phyloP scores from a whole-genome alignment of 768 basidiomycete species.

The Panaeolus papilionaceus region DNA sequence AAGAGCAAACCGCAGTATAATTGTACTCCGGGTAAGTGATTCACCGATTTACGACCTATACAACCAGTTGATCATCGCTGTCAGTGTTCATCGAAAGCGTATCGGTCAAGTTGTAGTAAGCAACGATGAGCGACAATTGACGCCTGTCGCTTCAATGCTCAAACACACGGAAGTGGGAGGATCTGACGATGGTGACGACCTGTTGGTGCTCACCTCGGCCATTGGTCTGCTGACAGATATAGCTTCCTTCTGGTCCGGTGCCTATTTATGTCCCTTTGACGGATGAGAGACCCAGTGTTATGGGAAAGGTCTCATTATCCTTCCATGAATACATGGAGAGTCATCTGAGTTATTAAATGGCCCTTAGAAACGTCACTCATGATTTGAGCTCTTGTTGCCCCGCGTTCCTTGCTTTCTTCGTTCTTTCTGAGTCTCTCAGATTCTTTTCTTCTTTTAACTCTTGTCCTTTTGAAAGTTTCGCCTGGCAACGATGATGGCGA shows the following conservation, averaged over 20 bases:
- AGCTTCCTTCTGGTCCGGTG: background rate
- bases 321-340: background rate
- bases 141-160: background rate
- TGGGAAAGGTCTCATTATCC: background rate
- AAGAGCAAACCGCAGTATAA: background rate
- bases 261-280: conserved; percentile 6
- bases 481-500: background rate
- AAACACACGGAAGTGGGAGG: background rate
- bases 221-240: background rate
- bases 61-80: conserved; percentile 1
- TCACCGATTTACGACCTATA: background rate
- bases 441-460: background rate
- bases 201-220: background rate
- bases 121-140: conserved; percentile 7
- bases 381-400: background rate
- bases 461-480: background rate
- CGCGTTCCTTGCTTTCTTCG: background rate
- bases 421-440: background rate
- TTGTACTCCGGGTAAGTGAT: conserved; percentile 5
- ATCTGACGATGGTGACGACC: background rate
- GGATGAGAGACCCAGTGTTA: background rate
- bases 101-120: background rate
- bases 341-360: conserved; percentile 1
- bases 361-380: background rate
- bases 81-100: background rate